Percentiles rank a stretch among this genome's conserved stretches.
These are phyloP conservation scores for Thelonectria discophora DNA, from an alignment of 2,329 filamentous ascomycete species.

Conservation along the genomic window DNA sequence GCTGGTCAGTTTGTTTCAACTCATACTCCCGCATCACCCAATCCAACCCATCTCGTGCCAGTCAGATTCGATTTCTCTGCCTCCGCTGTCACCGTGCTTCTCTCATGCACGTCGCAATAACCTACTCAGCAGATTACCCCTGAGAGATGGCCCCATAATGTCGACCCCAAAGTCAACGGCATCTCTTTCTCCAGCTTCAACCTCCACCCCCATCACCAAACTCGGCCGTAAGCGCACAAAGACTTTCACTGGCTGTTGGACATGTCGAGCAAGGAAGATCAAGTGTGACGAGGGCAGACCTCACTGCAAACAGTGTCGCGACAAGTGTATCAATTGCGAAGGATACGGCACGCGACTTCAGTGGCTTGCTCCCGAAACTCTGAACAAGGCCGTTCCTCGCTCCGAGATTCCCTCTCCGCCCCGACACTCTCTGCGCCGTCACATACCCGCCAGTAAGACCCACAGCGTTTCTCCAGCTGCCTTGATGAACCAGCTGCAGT, in stretches of 20 bases:
- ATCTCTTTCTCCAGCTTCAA: background rate
- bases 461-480: background rate
- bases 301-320: conserved; percentile 32
- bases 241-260: conserved; percentile 40
- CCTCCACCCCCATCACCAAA: background rate
- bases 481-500: background rate
- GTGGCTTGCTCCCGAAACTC: conserved; percentile 33
- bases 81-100: background rate
- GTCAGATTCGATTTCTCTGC: background rate
- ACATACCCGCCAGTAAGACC: conserved; percentile 26
- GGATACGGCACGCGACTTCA: conserved; percentile 45
- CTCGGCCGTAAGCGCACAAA: conserved; percentile 35
- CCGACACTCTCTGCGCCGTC: conserved; percentile 11
- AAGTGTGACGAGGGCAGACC: conserved; percentile 39
- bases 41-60: background rate
- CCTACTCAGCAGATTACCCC: background rate
- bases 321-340: conserved; percentile 42
- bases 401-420: conserved; percentile 18
- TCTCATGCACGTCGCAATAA: background rate
- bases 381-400: conserved; percentile 1
- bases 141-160: conserved; percentile 10
- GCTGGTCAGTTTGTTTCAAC: background rate
- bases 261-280: conserved; percentile 37
- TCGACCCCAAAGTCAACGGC: background rate
- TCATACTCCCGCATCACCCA: background rate